Conservation (phyloP, 2,329 filamentous ascomycete species). For the Penicillium sp. region DNA sequence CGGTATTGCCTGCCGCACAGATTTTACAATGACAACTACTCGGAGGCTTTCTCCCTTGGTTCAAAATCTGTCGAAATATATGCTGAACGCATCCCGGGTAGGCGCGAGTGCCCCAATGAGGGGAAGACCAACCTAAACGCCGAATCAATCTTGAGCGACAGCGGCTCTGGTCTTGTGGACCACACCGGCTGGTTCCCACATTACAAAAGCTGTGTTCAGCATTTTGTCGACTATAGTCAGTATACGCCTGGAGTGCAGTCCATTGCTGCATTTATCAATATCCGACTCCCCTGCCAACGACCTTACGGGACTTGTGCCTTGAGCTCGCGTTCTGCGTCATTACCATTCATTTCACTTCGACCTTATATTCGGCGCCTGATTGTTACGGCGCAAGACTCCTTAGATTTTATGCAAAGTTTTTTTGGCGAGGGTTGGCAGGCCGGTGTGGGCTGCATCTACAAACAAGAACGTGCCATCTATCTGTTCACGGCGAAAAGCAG, state of each 20-base stretch:
- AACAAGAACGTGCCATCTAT: constrained; percentile 87
- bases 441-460: constrained; percentile 77
- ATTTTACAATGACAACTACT: constrained; percentile 57
- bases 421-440: constrained; percentile 84
- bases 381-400: constrained; percentile 85
- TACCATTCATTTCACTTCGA: constrained; percentile 61
- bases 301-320: constrained; percentile 41
- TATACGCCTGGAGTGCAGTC: constrained; percentile 76
- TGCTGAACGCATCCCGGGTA: constrained; percentile 28
- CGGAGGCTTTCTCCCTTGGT: constrained; percentile 18
- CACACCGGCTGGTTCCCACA: constrained; percentile 89
- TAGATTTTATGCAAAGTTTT: constrained; percentile 78
- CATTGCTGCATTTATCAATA: constrained; percentile 86
- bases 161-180: constrained; percentile 47
- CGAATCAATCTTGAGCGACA: constrained; percentile 11
- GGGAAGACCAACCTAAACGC: constrained; percentile 14
- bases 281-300: constrained; percentile 80
- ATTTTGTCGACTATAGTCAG: constrained; percentile 87
- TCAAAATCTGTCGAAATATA: constrained; percentile 28
- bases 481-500: constrained; percentile 91
- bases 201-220: constrained; percentile 79
- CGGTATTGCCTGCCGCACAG: constrained; percentile 24
- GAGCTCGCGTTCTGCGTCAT: constrained; percentile 26
- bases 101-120: constrained; percentile 17
- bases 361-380: constrained; percentile 90